Percentiles rank a stretch among this genome's conserved stretches.
phyloP scores from a whole-genome alignment of 2,329 filamentous ascomycete genomes.

The Fusarium paranaense region DNA sequence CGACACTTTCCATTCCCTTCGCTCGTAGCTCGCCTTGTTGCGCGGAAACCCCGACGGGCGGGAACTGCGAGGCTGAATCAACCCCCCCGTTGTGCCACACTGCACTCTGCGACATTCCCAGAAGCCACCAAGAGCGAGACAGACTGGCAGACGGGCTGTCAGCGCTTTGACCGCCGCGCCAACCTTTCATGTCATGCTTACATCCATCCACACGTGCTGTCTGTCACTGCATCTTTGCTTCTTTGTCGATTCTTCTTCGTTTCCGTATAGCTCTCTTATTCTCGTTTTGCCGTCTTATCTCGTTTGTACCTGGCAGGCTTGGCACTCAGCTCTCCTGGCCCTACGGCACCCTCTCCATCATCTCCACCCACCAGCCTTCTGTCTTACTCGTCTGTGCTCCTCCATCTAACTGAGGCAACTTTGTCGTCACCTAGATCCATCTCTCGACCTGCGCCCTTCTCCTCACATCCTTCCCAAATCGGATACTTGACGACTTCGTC shows the following conservation, averaged over 20 bases:
- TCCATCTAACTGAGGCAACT: constrained; percentile 38
- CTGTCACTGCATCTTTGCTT: neutral
- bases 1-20: neutral
- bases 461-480: constrained; percentile 72
- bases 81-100: constrained; percentile 7
- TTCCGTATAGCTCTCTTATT: neutral
- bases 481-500: constrained; percentile 78
- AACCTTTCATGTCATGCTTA: neutral
- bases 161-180: neutral
- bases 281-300: constrained; percentile 10
- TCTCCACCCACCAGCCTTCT: constrained; percentile 17
- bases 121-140: constrained; percentile 26
- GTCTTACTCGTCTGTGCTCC: constrained; percentile 28
- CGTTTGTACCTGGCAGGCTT: constrained; percentile 24
- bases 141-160: neutral
- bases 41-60: constrained; percentile 20
- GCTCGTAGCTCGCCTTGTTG: constrained; percentile 7
- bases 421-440: constrained; percentile 41
- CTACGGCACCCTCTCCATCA: constrained; percentile 30
- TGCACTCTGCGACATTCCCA: constrained; percentile 34
- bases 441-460: constrained; percentile 49
- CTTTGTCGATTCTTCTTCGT: neutral
- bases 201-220: neutral
- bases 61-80: constrained; percentile 26
- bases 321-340: constrained; percentile 15